A percentile compares a stretch with the other conserved stretches of the same genome.
Conservation (phyloP, 1,284 basidiomycete genomes). For the Ceratobasidium sp. region DNA sequence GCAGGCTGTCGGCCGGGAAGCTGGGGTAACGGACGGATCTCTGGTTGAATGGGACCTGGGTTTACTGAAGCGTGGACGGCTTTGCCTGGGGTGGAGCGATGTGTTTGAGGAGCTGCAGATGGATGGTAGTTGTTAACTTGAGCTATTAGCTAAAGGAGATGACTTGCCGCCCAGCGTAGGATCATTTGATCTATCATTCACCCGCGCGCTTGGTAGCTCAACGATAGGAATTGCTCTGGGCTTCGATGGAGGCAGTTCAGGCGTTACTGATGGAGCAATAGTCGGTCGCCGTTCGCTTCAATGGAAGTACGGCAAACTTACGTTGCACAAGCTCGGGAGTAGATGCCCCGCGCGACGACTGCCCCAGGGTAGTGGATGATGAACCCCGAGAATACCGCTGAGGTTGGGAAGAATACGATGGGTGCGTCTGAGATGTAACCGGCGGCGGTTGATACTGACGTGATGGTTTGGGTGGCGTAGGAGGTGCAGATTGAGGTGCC, state of each 20-base stretch:
- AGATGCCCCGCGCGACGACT: slow-evolving; percentile 4
- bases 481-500: slow-evolving; percentile 4
- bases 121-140: background rate
- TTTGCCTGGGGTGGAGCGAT: slow-evolving; percentile 3
- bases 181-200: background rate
- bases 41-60: background rate
- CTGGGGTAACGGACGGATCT: slow-evolving; percentile 20
- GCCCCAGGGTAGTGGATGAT: slow-evolving; percentile 8
- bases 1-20: slow-evolving; percentile 3
- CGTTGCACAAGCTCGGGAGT: slow-evolving; percentile 21
- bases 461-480: slow-evolving; percentile 4
- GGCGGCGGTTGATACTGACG: background rate
- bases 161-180: slow-evolving; percentile 11
- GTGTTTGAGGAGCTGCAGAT: slow-evolving; percentile 17
- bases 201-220: background rate
- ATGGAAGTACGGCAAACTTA: background rate
- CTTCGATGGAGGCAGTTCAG: background rate
- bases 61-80: background rate
- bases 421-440: background rate
- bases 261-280: background rate
- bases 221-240: slow-evolving; percentile 12
- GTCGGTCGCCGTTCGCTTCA: too few species aligned
- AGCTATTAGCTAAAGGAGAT: background rate
- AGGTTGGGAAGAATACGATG: slow-evolving; percentile 11
- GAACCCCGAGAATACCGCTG: background rate